phyloP scores from a whole-genome alignment of 1,284 basidiomycete genomes.

The Mycosarcoma mackinlayi region DNA sequence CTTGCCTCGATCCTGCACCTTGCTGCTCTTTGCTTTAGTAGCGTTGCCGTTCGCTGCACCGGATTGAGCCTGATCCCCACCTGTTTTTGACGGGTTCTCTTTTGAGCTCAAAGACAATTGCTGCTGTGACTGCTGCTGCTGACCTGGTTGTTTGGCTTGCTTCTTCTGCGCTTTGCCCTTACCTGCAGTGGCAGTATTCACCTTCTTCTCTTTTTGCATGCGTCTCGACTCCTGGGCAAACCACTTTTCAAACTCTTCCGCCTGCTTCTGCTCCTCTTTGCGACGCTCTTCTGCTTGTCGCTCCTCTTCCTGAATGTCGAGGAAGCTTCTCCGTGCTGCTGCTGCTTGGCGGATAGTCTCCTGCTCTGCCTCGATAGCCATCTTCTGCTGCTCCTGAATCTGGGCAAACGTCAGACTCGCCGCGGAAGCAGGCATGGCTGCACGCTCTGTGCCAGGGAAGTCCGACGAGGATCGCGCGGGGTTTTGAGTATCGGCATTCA shows the following conservation, averaged over 20 bases:
- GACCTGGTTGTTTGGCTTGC: too few relatives aligned
- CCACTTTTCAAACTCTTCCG: constrained; percentile 65
- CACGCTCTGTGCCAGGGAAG: constrained; percentile 1
- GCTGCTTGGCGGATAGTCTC: constrained; percentile 38
- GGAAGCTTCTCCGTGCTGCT: constrained; percentile 51
- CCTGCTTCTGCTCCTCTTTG: constrained; percentile 54
- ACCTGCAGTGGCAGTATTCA: constrained; percentile 10
- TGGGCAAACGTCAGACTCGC: constrained; percentile 54
- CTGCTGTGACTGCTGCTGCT: constrained; percentile 6
- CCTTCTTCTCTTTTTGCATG: constrained; percentile 47
- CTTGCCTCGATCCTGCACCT: constrained; percentile 19
- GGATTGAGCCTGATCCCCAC: constrained; percentile 1
- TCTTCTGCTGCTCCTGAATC: constrained; percentile 63
- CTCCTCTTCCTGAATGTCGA: constrained; percentile 63
- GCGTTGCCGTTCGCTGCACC: constrained; percentile 4
- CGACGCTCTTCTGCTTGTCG: constrained; percentile 47
- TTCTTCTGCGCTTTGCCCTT: constrained; percentile 34
- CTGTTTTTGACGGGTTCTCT: constrained; percentile 6
- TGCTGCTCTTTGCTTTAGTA: constrained; percentile 11
- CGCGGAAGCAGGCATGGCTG: constrained; percentile 17
- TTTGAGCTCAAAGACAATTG: constrained; percentile 11
- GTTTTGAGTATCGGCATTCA: constrained; percentile 5
- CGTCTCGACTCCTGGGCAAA: constrained; percentile 65
- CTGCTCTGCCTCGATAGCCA: constrained; percentile 33
- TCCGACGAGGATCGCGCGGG: constrained; percentile 13